Conservation (phyloP, 1,284 basidiomycete species). For the Apiotrichum montevideense region DNA sequence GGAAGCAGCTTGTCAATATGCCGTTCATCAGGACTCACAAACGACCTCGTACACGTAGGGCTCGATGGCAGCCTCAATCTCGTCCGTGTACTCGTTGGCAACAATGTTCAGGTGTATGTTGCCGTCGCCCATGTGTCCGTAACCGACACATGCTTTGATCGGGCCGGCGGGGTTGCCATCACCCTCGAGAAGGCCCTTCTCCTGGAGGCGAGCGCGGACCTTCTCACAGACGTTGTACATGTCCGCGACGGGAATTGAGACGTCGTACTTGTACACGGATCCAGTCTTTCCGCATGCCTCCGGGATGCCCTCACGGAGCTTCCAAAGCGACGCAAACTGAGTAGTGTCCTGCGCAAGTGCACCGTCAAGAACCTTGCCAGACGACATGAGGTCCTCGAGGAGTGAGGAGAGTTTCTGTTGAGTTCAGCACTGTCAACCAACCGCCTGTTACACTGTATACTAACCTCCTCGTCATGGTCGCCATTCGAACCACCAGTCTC, state of each 20-base stretch:
- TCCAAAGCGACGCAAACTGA: slow-evolving; percentile 87
- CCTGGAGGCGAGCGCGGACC: slow-evolving; percentile 66
- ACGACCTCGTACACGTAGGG: slow-evolving; percentile 95
- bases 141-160: slow-evolving; percentile 80
- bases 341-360: slow-evolving; percentile 87
- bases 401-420: slow-evolving; percentile 79
- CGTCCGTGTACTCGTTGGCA: slow-evolving; percentile 73
- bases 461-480: slow-evolving; percentile 91
- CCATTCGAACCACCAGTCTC: slow-evolving; percentile 93
- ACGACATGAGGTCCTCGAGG: slow-evolving; percentile 71
- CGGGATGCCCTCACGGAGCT: slow-evolving; percentile 86
- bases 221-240: slow-evolving; percentile 87
- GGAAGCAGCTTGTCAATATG: not conserved
- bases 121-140: slow-evolving; percentile 94
- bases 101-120: slow-evolving; percentile 94
- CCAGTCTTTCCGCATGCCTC: slow-evolving; percentile 93
- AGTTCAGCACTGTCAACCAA: not conserved
- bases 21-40: slow-evolving; percentile 26
- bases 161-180: slow-evolving; percentile 55
- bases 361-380: slow-evolving; percentile 79
- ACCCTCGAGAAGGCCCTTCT: slow-evolving; percentile 63
- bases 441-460: not conserved
- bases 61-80: slow-evolving; percentile 81
- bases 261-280: slow-evolving; percentile 95
- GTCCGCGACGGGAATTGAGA: slow-evolving; percentile 79